Conservation (phyloP, 1,139 yeast genomes). For the Candida mesenterica region DNA sequence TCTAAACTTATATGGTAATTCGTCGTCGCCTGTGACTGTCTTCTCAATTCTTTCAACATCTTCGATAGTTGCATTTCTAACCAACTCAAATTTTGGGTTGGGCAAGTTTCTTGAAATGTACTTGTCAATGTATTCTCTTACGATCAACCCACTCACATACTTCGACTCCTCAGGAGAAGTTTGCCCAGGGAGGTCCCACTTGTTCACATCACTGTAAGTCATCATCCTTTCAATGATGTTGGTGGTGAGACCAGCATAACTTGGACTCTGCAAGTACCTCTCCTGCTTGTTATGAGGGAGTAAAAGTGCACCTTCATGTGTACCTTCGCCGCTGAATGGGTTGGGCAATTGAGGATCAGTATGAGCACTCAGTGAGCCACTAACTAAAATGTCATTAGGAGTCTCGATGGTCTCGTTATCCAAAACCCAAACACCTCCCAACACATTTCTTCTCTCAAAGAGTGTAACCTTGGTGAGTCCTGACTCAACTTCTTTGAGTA, state of each 20-base stretch:
- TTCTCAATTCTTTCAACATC: constrained; percentile 27
- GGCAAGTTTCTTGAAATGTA: constrained; percentile 28
- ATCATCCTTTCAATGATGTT: constrained; percentile 44
- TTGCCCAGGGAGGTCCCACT: constrained; percentile 29
- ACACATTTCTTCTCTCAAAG: constrained; percentile 27
- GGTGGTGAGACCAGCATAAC: constrained; percentile 37
- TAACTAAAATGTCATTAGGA: constrained; percentile 23
- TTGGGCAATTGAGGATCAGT: constrained; percentile 33
- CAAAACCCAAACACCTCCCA: constrained; percentile 37
- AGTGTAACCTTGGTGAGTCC: constrained; percentile 19
- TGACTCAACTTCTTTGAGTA: constrained; percentile 28
- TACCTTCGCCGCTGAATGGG: constrained; percentile 21
- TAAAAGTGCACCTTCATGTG: not conserved
- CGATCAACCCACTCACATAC: constrained; percentile 28
- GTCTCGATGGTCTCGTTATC: constrained; percentile 22
- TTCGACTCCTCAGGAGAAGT: constrained; percentile 23
- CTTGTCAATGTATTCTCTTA: constrained; percentile 31
- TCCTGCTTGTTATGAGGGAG: constrained; percentile 13
- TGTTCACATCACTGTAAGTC: constrained; percentile 41
- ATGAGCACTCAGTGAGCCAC: constrained; percentile 20
- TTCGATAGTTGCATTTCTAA: constrained; percentile 36
- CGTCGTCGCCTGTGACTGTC: constrained; percentile 10
- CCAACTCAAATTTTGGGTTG: constrained; percentile 21
- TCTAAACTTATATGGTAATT: constrained; percentile 24
- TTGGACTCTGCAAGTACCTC: constrained; percentile 36